Evolutionary conservation across 768 basidiomycete species (phyloP).

Genomic region (Ramaria sp.): DNA sequence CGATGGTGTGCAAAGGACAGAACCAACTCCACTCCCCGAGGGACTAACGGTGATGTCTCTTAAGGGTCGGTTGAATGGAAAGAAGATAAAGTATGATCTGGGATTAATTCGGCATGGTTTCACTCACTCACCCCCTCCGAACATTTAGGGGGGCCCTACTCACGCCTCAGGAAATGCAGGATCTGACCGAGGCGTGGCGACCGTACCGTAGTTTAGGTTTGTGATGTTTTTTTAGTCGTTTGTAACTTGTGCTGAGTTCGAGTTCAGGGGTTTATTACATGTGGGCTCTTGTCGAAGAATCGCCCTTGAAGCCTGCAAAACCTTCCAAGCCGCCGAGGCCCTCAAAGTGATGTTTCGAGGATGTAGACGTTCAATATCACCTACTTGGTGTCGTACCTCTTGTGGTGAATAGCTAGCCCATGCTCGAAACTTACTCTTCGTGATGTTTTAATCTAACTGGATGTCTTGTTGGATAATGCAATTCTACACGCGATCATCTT

Average conservation of each 20-base stretch:
- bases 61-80: constrained; percentile 50
- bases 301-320: too few relatives aligned
- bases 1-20: constrained; percentile 20
- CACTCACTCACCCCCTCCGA: constrained; percentile 6
- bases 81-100: constrained; percentile 50
- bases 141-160: constrained; percentile 51
- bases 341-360: too few relatives aligned
- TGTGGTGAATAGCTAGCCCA: too few relatives aligned
- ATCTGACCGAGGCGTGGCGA: constrained; percentile 62
- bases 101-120: constrained; percentile 16
- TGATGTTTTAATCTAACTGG: too few relatives aligned
- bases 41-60: constrained; percentile 47
- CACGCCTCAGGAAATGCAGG: constrained; percentile 75
- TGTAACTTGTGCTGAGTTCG: constrained; percentile 1
- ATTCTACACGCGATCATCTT: too few relatives aligned
- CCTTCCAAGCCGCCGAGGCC: too few relatives aligned
- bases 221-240: constrained; percentile 13
- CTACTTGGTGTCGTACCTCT: too few relatives aligned
- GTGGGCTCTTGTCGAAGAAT: constrained; percentile 47
- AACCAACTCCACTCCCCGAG: constrained; percentile 37
- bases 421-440: too few relatives aligned
- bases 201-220: constrained; percentile 75
- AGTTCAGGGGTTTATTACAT: constrained; percentile 67
- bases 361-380: too few relatives aligned
- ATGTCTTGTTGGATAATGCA: too few relatives aligned